These are phyloP conservation scores for Boletellus emodensis DNA, from an alignment of 768 basidiomycete species.

Conservation along the genomic window DNA sequence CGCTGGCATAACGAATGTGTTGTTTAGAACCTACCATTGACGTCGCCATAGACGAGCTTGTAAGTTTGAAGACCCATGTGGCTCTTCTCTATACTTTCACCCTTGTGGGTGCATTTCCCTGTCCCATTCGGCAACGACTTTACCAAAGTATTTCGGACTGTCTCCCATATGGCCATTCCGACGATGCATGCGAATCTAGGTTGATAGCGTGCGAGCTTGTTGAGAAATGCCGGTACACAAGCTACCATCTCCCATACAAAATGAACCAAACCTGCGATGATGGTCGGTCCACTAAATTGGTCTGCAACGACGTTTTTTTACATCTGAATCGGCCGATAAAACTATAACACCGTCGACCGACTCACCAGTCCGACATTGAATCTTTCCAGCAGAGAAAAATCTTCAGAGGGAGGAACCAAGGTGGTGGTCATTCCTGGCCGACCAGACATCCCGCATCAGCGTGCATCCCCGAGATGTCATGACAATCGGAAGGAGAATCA, in stretches of 20 bases:
- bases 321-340: background rate
- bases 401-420: constrained; percentile 53
- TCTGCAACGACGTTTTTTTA: constrained; percentile 38
- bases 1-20: background rate
- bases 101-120: constrained; percentile 3
- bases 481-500: constrained; percentile 15
- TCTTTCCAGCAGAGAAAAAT: constrained; percentile 51
- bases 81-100: constrained; percentile 8
- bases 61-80: constrained; percentile 22
- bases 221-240: constrained; percentile 54
- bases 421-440: constrained; percentile 53
- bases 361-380: constrained; percentile 68
- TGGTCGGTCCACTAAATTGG: constrained; percentile 69
- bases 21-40: constrained; percentile 3
- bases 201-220: constrained; percentile 51
- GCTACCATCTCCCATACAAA: constrained; percentile 42
- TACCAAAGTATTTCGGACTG: constrained; percentile 34
- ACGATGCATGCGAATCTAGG: constrained; percentile 77
- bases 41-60: constrained; percentile 16
- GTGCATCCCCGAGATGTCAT: too few relatives aligned
- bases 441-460: too few relatives aligned
- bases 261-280: constrained; percentile 50
- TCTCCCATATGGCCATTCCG: constrained; percentile 63
- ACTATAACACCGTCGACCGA: background rate
- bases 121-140: constrained; percentile 19